Evolutionary conservation across 441 rosid species (phyloP).

Genomic region (Erodium texanum): DNA sequence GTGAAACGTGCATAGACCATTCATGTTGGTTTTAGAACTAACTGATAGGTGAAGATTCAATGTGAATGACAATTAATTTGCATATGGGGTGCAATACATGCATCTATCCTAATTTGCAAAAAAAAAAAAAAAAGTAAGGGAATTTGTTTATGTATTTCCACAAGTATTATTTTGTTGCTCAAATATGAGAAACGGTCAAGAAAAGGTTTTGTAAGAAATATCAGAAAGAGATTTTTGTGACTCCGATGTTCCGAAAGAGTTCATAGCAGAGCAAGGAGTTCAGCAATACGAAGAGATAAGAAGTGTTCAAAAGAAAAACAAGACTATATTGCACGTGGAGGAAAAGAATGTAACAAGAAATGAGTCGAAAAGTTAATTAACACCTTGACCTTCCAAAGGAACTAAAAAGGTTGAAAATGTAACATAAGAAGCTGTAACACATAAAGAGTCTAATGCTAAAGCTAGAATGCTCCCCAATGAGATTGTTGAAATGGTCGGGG

Average conservation of each 20-base stretch:
- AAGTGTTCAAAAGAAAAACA: constrained; percentile 49
- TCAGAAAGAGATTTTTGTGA: constrained; percentile 38
- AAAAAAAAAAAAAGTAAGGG: too few relatives aligned
- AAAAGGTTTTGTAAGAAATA: constrained; percentile 27
- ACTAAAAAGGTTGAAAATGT: constrained; percentile 23
- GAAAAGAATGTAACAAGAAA: constrained; percentile 57
- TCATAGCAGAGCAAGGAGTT: constrained; percentile 63
- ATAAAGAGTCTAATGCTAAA: constrained; percentile 21
- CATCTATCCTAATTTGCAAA: too few relatives aligned
- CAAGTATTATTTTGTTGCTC: too few relatives aligned
- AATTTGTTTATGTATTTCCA: too few relatives aligned
- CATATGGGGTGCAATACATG: too few relatives aligned
- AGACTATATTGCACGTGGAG: constrained; percentile 51
- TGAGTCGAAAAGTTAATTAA: constrained; percentile 60
- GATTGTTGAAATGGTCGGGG: constrained; percentile 64
- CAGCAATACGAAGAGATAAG: constrained; percentile 50
- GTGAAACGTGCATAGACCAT: too few relatives aligned
- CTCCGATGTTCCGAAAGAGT: constrained; percentile 73
- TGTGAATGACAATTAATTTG: too few relatives aligned
- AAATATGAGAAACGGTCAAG: too few relatives aligned
- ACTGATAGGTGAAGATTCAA: too few relatives aligned
- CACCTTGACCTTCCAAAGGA: constrained; percentile 31
- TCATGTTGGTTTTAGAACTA: too few relatives aligned
- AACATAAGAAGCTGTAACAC: background rate
- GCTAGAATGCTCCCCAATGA: constrained; percentile 70